phyloP scores from a whole-genome alignment of 2,329 filamentous ascomycete genomes.

The Bipolaris victoriae region DNA sequence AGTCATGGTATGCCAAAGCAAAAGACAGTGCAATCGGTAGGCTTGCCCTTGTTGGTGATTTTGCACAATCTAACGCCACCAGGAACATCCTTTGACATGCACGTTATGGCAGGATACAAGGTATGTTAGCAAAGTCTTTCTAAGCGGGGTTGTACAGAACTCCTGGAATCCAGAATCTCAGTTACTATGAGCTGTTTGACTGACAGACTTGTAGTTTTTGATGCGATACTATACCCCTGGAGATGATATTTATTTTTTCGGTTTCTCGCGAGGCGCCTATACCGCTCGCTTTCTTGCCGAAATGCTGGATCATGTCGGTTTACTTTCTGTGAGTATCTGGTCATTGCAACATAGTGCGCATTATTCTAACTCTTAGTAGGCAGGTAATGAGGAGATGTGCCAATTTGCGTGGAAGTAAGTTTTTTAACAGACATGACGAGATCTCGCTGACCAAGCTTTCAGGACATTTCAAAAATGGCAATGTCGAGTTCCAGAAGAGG shows the following conservation, averaged over 20 bases:
- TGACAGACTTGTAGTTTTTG: constrained; percentile 44
- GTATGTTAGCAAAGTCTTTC: constrained; percentile 59
- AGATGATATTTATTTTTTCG: constrained; percentile 58
- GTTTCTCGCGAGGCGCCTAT: constrained; percentile 59
- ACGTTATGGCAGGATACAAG: constrained; percentile 82
- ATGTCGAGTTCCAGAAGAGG: constrained; percentile 54
- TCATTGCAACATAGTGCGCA: neutral
- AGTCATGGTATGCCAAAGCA: constrained; percentile 72
- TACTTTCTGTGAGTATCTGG: constrained; percentile 61
- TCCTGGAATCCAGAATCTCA: neutral
- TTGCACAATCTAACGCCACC: constrained; percentile 2
- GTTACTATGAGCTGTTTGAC: neutral
- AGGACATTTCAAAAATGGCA: constrained; percentile 75
- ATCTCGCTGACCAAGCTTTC: neutral
- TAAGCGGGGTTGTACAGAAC: neutral
- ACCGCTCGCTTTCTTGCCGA: constrained; percentile 67
- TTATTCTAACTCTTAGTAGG: constrained; percentile 38
- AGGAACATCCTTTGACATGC: constrained; percentile 79
- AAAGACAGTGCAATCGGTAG: constrained; percentile 73
- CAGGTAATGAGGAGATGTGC: constrained; percentile 86
- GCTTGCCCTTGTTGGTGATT: neutral
- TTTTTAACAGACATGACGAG: neutral
- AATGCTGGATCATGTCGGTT: constrained; percentile 82
- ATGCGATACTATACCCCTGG: constrained; percentile 58
- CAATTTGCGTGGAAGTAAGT: constrained; percentile 76